Conservation (phyloP, 768 basidiomycete genomes). For the Crassisporium funariophilum region DNA sequence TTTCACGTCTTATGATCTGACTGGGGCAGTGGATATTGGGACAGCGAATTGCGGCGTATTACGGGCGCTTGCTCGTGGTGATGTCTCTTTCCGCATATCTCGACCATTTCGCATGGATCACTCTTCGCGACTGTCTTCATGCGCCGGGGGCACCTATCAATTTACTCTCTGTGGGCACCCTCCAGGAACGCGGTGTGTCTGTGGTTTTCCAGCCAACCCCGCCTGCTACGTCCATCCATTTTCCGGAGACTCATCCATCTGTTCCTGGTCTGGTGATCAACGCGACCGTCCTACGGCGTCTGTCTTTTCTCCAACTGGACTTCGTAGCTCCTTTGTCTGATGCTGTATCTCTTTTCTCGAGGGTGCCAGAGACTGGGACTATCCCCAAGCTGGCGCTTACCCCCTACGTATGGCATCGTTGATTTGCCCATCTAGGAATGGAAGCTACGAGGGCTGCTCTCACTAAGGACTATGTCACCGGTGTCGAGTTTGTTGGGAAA, state of each 20-base stretch:
- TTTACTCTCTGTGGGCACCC: constrained; percentile 5
- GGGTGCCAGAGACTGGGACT: background rate
- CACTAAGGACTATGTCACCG: constrained; percentile 9
- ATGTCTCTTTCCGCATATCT: background rate
- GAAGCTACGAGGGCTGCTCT: constrained; percentile 4
- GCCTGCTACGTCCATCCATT: constrained; percentile 9
- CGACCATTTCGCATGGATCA: background rate
- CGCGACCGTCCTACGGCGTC: background rate
- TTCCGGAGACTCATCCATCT: too few species aligned
- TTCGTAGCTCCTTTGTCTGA: background rate
- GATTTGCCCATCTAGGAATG: constrained; percentile 10
- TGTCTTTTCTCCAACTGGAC: background rate
- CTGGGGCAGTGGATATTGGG: background rate
- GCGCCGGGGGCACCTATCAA: constrained; percentile 9
- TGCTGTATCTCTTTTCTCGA: background rate
- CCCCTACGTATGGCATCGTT: constrained; percentile 17
- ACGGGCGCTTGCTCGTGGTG: background rate
- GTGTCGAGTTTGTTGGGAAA: background rate
- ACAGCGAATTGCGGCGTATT: constrained; percentile 13
- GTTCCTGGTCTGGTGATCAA: background rate
- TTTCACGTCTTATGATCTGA: constrained; percentile 1
- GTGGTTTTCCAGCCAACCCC: background rate
- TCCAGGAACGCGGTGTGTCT: background rate
- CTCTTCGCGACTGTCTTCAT: constrained; percentile 2
- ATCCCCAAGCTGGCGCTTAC: too few species aligned